Conservation (phyloP, 352 stramenopile species). For the Hyaloperonospora arabidopsidis region DNA sequence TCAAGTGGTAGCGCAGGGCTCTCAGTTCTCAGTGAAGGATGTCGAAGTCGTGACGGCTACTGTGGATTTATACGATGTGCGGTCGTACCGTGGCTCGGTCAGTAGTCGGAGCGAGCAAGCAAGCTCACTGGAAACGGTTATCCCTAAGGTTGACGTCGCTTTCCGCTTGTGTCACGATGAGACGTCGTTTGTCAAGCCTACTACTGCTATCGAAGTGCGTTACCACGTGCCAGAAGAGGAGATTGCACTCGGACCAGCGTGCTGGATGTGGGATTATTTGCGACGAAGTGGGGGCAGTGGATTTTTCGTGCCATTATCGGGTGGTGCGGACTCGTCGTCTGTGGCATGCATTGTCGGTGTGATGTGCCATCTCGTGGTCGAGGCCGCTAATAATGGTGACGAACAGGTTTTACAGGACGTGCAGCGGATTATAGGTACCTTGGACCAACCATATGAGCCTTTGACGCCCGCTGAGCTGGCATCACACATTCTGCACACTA, state of each 20-base stretch:
- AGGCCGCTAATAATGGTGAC: constrained; percentile 76
- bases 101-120: constrained; percentile 93
- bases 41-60: constrained; percentile 96
- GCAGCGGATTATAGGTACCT: constrained; percentile 69
- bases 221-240: constrained; percentile 93
- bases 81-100: constrained; percentile 90
- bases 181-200: constrained; percentile 29
- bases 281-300: constrained; percentile 73
- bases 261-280: constrained; percentile 99
- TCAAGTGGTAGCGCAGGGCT: constrained; percentile 91
- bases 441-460: constrained; percentile 41
- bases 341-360: constrained; percentile 95
- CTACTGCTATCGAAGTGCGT: constrained; percentile 52
- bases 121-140: constrained; percentile 54
- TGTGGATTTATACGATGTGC: constrained; percentile 96
- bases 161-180: constrained; percentile 77
- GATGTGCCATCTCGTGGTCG: constrained; percentile 94
- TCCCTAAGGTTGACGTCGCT: constrained; percentile 64
- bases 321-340: constrained; percentile 94
- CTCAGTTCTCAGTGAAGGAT: constrained; percentile 95
- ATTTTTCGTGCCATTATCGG: constrained; percentile 96
- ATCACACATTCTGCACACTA: constrained; percentile 91
- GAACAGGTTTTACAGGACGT: constrained; percentile 80
- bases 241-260: constrained; percentile 94
- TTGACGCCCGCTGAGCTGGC: constrained; percentile 86